Conservation (phyloP, 495 filamentous ascomycete species). For the Aspergillus nanangensis region DNA sequence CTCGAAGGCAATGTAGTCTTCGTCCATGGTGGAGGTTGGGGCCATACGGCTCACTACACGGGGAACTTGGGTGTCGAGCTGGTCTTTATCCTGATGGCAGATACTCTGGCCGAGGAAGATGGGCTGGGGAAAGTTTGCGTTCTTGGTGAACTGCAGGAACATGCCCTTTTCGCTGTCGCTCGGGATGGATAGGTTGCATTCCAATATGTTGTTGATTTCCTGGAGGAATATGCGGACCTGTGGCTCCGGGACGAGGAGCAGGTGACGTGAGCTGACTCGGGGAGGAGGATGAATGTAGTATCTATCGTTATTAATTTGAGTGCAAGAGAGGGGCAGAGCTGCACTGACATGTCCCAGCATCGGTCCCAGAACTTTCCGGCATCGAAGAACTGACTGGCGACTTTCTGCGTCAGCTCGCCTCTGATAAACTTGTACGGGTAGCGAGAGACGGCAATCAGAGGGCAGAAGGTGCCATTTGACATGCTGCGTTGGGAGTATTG, state of each 20-base stretch:
- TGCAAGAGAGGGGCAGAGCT: neutral
- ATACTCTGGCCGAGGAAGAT: constrained; percentile 57
- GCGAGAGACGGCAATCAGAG: constrained; percentile 51
- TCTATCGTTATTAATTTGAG: constrained; percentile 30
- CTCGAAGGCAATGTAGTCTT: constrained; percentile 39
- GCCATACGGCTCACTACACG: neutral
- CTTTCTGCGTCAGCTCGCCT: constrained; percentile 35
- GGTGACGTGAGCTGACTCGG: constrained; percentile 35
- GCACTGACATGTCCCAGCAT: constrained; percentile 71
- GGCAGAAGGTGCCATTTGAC: constrained; percentile 50
- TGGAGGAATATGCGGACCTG: constrained; percentile 58
- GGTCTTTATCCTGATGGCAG: constrained; percentile 24
- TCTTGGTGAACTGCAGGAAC: constrained; percentile 45
- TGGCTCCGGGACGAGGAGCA: constrained; percentile 58
- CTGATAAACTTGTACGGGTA: constrained; percentile 59
- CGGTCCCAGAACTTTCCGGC: constrained; percentile 51
- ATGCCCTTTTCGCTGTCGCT: constrained; percentile 43
- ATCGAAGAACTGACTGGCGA: constrained; percentile 55
- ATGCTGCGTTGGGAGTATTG: neutral
- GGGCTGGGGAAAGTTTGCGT: constrained; percentile 54
- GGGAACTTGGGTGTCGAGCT: constrained; percentile 32
- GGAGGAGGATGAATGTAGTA: constrained; percentile 61
- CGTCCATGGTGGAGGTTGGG: constrained; percentile 16
- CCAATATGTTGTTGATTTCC: constrained; percentile 52
- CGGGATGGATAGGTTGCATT: constrained; percentile 46